Evolutionary conservation across 2,329 filamentous ascomycete genomes (phyloP).

Genomic region (Trichoderma guizhouense): DNA sequence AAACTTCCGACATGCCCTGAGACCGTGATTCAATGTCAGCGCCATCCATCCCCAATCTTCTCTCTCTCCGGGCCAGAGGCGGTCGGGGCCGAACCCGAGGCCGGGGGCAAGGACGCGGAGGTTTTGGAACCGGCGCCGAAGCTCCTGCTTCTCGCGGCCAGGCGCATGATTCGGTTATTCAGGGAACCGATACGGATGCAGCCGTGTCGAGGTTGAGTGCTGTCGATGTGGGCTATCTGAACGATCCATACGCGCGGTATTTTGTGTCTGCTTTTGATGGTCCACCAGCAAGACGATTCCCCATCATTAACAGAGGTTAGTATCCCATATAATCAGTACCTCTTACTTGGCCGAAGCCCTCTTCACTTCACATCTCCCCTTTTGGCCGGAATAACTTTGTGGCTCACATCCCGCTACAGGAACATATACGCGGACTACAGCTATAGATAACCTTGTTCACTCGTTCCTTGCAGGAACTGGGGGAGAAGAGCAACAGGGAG

Average conservation of each 20-base stretch:
- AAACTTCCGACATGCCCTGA: background rate
- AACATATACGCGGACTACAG: constrained; percentile 86
- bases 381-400: background rate
- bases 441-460: constrained; percentile 73
- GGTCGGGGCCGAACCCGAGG: constrained; percentile 43
- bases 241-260: constrained; percentile 71
- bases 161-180: constrained; percentile 70
- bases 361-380: background rate
- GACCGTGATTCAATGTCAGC: constrained; percentile 55
- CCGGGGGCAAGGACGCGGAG: constrained; percentile 34
- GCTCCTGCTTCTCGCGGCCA: constrained; percentile 32
- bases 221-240: constrained; percentile 77
- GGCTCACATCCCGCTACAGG: constrained; percentile 46
- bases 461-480: constrained; percentile 58
- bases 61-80: constrained; percentile 46
- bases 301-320: constrained; percentile 90
- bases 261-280: constrained; percentile 57
- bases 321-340: background rate
- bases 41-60: constrained; percentile 75
- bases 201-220: constrained; percentile 85
- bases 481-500: constrained; percentile 16
- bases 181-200: constrained; percentile 88
- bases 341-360: background rate
- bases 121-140: constrained; percentile 29
- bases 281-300: constrained; percentile 62